These are phyloP conservation scores for Wallacemonas sp. DNA, from an alignment of 208 protist species.

Conservation along the genomic window DNA sequence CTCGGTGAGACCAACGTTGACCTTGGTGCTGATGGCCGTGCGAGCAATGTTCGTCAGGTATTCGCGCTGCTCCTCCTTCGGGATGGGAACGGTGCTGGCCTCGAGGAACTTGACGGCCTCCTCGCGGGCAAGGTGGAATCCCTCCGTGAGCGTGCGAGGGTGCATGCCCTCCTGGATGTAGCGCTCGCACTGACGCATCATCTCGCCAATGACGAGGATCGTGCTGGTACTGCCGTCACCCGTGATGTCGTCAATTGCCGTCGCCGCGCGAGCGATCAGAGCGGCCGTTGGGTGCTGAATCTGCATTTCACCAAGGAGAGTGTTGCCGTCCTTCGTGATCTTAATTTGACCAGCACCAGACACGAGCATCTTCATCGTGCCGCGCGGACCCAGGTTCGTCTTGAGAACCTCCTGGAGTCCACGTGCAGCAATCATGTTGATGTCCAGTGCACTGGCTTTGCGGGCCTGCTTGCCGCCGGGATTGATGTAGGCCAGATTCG, in stretches of 20 bases:
- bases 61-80: constrained; percentile 78
- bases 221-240: constrained; percentile 99
- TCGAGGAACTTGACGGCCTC: constrained; percentile 93
- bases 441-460: constrained; percentile 92
- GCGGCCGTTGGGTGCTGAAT: constrained; percentile 99
- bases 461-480: constrained; percentile 82
- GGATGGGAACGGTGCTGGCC: constrained; percentile 66
- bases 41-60: constrained; percentile 96
- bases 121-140: constrained; percentile 96
- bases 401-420: constrained; percentile 98
- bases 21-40: constrained; percentile 96
- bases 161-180: constrained; percentile 99
- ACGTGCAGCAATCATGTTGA: constrained; percentile 99
- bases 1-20: constrained; percentile 68
- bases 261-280: constrained; percentile 99
- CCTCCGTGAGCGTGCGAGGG: constrained; percentile 97
- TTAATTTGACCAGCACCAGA: constrained; percentile 99
- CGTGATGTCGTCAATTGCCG: constrained; percentile 99
- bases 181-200: constrained; percentile 98
- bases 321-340: constrained; percentile 99
- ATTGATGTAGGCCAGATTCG: constrained; percentile 91
- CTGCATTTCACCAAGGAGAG: constrained; percentile 99
- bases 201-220: constrained; percentile 99
- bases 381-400: constrained; percentile 99
- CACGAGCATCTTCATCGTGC: constrained; percentile 99